Evolutionary conservation across 2,329 filamentous ascomycete species (phyloP), one percentile per base, ranked within the genome.

Genomic region (Paecilomyces dactylethromorphus): DNA sequence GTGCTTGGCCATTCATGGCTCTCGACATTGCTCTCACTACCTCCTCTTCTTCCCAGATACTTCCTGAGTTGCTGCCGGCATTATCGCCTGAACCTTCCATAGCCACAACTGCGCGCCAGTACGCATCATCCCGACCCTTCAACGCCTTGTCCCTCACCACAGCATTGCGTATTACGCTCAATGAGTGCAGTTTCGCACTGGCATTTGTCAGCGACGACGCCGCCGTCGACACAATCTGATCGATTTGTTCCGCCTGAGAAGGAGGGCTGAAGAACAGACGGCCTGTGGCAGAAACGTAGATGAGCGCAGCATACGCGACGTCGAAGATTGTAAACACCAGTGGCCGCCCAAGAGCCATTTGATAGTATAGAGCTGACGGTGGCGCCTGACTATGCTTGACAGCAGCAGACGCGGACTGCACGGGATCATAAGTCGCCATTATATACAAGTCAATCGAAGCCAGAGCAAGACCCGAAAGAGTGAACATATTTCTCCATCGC

Each of bases 261-360:
- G 84, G 82, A 13, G 86, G 84, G 53, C 80, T 78, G 22, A 85
- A 83, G 64, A 95, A 90, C 60, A 89, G 88, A 21, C 92, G 86
- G 68, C 92, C 88, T 3, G 94, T 97, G 15, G 86, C 84, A 2
- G 88, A 87, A 3, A 94, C 79, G 76, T 87, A 97, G 39, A 97
- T 78, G 3, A 88, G 72, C 56, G 78, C 81, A 0, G 85, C 90
- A 0, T 94, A 74, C 0, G 80, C 58, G 0, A 74, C 80, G 69
- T 97, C 87, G 22, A 91, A 79, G 0, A 79, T 64, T 0, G 86
- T 87, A 2, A 97, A 83, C 1, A 75, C 78, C 13, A 90, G 65
- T 31, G 83, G 82, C 2, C 94, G 87, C 56, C 83, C 78, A 1
- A 84, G 76, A 1, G 86, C 84, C 63, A 87, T 68, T 6, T 60